Evolutionary conservation across 495 filamentous ascomycete genomes (phyloP).

Genomic region (Chaetomium tenue): DNA sequence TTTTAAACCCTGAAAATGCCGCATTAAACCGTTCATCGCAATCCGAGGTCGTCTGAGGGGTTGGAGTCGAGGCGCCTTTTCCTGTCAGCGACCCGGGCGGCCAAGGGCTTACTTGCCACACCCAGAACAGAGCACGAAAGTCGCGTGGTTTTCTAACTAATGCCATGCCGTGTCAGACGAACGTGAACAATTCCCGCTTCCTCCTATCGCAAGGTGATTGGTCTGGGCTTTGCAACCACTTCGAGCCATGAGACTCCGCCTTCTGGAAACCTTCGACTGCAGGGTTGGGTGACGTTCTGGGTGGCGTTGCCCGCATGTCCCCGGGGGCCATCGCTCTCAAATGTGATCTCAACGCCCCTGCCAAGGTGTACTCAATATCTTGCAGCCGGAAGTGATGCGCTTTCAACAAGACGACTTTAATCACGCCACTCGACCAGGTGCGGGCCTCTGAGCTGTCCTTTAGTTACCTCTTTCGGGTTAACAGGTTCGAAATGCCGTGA

Average conservation of each 20-base stretch:
- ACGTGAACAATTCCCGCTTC: not conserved
- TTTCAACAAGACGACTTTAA: no score
- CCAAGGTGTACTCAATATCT: no score
- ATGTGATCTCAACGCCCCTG: no score
- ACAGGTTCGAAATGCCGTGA: no score
- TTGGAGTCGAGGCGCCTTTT: not conserved
- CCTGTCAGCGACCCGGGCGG: no score
- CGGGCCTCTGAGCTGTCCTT: no score
- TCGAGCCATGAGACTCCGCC: not conserved
- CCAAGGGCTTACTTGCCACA: not conserved
- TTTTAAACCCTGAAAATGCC: not conserved
- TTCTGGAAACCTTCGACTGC: not conserved
- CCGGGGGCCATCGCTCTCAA: no score
- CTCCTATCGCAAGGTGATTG: conserved; percentile 18
- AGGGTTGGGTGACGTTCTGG: not conserved
- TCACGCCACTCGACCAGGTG: not conserved
- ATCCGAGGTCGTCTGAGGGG: no score
- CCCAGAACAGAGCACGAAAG: no score
- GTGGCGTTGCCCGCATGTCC: not conserved
- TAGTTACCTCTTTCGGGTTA: no score
- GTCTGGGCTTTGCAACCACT: conserved; percentile 27
- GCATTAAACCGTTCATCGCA: not conserved
- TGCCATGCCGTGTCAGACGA: not conserved
- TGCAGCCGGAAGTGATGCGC: no score
- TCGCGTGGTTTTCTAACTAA: not conserved